phyloP scores from a whole-genome alignment of 1,139 yeast genomes.

The Lodderomyces beijingensis region DNA sequence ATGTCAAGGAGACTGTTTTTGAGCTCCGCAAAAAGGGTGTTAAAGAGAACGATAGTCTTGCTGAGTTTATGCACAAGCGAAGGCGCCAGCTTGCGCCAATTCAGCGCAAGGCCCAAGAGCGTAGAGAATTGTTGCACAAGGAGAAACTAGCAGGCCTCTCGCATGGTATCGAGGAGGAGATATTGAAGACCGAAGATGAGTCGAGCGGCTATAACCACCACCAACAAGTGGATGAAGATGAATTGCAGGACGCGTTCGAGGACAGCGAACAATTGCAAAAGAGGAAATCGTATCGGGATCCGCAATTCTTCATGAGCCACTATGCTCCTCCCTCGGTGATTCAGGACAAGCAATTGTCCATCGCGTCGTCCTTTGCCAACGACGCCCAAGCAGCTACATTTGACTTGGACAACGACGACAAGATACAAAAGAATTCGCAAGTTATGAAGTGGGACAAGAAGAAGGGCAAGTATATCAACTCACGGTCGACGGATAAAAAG shows the following conservation, averaged over 20 bases:
- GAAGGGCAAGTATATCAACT: constrained; percentile 84
- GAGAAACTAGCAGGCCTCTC: constrained; percentile 75
- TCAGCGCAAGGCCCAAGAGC: constrained; percentile 72
- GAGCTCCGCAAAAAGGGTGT: constrained; percentile 61
- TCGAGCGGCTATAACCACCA: constrained; percentile 41
- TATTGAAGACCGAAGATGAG: constrained; percentile 52
- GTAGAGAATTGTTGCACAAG: constrained; percentile 62
- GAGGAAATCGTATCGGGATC: constrained; percentile 62
- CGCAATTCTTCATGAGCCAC: constrained; percentile 82
- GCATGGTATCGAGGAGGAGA: constrained; percentile 70
- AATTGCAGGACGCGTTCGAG: constrained; percentile 50
- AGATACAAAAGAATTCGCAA: constrained; percentile 53
- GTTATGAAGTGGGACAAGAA: constrained; percentile 91
- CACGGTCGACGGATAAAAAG: constrained; percentile 76
- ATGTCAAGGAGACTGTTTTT: constrained; percentile 84
- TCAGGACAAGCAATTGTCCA: constrained; percentile 76
- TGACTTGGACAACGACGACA: constrained; percentile 80
- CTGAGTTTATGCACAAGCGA: constrained; percentile 80
- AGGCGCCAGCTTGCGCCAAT: constrained; percentile 86
- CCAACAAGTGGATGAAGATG: constrained; percentile 40
- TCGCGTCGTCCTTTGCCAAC: constrained; percentile 66
- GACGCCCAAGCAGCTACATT: constrained; percentile 83
- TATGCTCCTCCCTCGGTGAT: constrained; percentile 79
- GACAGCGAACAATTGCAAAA: constrained; percentile 41
- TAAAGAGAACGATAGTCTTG: constrained; percentile 59